Evolutionary conservation across 2,329 filamentous ascomycete genomes (phyloP).

Genomic region (Chaetoscypha palmicola): DNA sequence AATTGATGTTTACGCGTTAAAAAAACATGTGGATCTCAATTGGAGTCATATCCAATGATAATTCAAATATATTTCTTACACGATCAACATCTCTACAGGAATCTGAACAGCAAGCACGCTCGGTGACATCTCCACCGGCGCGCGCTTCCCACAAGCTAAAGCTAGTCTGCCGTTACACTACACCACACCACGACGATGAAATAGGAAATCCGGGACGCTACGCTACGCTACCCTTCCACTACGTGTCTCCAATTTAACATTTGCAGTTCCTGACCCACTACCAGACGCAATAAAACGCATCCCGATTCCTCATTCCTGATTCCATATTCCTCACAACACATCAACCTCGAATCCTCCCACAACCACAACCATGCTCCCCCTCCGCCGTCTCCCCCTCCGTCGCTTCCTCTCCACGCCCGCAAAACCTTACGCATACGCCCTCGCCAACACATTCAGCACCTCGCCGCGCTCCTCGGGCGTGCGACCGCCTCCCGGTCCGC

Average conservation of each 20-base stretch:
- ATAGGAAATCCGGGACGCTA: not conserved
- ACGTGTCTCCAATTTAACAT: not conserved
- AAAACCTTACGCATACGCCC: too few relatives aligned
- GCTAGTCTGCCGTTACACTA: not conserved
- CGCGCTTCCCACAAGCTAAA: not conserved
- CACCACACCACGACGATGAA: too few relatives aligned
- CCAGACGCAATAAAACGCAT: too few relatives aligned
- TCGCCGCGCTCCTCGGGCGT: not conserved
- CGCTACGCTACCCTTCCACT: not conserved
- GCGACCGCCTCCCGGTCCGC: constrained; percentile 1
- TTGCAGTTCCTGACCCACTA: too few relatives aligned
- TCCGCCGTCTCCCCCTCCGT: not conserved
- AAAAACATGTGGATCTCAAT: too few relatives aligned
- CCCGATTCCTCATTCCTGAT: too few relatives aligned
- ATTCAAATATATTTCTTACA: too few relatives aligned
- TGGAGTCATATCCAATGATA: too few relatives aligned
- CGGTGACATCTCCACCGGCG: not conserved
- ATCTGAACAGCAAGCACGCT: too few relatives aligned
- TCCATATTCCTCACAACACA: not conserved
- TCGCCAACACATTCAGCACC: not conserved
- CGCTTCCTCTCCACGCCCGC: not conserved
- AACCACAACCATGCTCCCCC: not conserved
- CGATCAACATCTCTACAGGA: too few relatives aligned
- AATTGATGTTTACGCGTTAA: too few relatives aligned
- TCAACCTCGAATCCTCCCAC: not conserved